Percentiles rank a stretch among this genome's conserved stretches.
phyloP scores from a whole-genome alignment of 1,284 basidiomycete species.

The Tremellales sp. region DNA sequence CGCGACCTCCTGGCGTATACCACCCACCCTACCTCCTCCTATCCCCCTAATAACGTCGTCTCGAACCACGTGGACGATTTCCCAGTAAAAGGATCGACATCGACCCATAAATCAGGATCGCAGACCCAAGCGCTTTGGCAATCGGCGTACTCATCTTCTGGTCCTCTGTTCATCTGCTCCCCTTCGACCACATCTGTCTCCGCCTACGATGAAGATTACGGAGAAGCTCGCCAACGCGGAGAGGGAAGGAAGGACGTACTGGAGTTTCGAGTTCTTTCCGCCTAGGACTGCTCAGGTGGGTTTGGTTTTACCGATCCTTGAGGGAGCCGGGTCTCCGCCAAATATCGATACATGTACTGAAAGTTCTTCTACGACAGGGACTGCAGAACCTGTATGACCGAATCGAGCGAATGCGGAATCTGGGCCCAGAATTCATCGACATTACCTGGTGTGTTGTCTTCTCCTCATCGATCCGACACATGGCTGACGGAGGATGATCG shows the following conservation, averaged over 20 bases:
- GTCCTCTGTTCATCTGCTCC: too few species aligned
- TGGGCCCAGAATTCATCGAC: constrained; percentile 97
- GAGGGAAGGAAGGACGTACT: constrained; percentile 80
- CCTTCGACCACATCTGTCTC: background rate
- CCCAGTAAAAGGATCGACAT: too few species aligned
- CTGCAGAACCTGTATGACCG: constrained; percentile 92
- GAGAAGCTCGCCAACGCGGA: constrained; percentile 79
- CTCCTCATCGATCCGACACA: background rate
- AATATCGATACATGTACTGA: background rate
- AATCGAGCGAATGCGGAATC: constrained; percentile 92
- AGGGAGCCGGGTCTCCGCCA: background rate
- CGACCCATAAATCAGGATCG: too few species aligned
- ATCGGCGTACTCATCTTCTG: too few species aligned
- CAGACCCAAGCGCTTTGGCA: too few species aligned
- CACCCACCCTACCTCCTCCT: too few species aligned
- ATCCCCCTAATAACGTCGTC: too few species aligned
- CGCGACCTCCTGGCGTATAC: too few species aligned
- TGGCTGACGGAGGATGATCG: constrained; percentile 2
- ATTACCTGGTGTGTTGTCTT: constrained; percentile 75
- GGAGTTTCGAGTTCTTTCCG: constrained; percentile 97
- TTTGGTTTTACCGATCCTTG: constrained; percentile 37
- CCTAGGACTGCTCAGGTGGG: constrained; percentile 84
- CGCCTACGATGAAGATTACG: constrained; percentile 72
- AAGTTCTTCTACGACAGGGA: constrained; percentile 58
- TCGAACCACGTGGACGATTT: too few species aligned